Conservation (phyloP, 805 yeast genomes). For the Starmerella tilneyi region DNA sequence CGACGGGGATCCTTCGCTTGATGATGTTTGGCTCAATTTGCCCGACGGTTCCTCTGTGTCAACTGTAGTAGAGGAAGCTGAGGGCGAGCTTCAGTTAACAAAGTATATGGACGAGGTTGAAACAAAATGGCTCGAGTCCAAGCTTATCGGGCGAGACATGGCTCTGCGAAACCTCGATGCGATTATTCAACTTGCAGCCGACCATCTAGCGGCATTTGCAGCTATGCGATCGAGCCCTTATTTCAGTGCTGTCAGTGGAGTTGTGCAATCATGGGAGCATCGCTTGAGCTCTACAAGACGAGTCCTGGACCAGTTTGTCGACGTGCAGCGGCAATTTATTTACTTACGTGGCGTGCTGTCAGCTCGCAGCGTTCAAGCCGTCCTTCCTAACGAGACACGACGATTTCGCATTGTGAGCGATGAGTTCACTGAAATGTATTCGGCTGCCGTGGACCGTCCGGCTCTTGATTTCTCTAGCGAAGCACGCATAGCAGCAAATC, state of each 20-base stretch:
- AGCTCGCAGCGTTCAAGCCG: constrained; percentile 33
- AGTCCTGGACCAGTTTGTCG: constrained; percentile 63
- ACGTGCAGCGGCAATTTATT: constrained; percentile 80
- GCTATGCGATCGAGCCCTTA: constrained; percentile 65
- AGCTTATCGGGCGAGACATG: constrained; percentile 44
- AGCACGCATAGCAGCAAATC: constrained; percentile 38
- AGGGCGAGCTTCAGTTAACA: constrained; percentile 59
- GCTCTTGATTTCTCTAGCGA: constrained; percentile 48
- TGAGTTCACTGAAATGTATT: constrained; percentile 41
- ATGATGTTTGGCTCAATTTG: constrained; percentile 45
- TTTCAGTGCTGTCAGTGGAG: constrained; percentile 50
- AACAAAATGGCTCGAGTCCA: constrained; percentile 44
- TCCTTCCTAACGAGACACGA: constrained; percentile 59
- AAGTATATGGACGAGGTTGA: constrained; percentile 44
- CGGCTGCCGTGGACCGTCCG: constrained; percentile 26
- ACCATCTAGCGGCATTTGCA: constrained; percentile 49
- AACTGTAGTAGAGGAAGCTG: constrained; percentile 50
- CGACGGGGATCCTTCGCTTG: constrained; percentile 35
- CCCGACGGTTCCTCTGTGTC: constrained; percentile 42
- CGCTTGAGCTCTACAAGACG: constrained; percentile 43
- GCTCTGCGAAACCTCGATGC: constrained; percentile 60
- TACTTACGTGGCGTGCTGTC: constrained; percentile 70
- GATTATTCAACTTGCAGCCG: constrained; percentile 47
- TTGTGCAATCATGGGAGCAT: constrained; percentile 45
- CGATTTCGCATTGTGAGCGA: constrained; percentile 46